Percentiles rank a stretch among this genome's conserved stretches.
phyloP scores from a whole-genome alignment of 805 yeast species.

The Saccharomycopsis fibuligera region DNA sequence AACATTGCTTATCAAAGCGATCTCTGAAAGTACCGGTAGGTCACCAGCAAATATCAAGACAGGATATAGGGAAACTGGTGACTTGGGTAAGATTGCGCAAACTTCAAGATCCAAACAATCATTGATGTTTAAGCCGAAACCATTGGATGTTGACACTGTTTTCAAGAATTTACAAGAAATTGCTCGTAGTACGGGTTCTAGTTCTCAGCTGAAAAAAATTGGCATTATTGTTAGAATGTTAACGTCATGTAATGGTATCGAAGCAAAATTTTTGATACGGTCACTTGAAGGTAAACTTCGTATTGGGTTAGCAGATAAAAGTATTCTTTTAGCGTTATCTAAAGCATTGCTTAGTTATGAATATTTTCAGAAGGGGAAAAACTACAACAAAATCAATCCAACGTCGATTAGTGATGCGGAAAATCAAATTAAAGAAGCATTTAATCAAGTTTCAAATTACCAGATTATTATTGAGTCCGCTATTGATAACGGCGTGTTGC shows the following conservation, averaged over 20 bases:
- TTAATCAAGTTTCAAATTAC: slow-evolving; percentile 86
- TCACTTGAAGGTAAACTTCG: slow-evolving; percentile 89
- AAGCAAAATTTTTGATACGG: slow-evolving; percentile 86
- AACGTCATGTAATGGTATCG: slow-evolving; percentile 77
- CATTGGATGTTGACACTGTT: slow-evolving; percentile 67
- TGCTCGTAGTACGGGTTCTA: slow-evolving; percentile 71
- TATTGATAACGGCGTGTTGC: slow-evolving; percentile 57
- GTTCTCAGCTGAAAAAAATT: slow-evolving; percentile 75
- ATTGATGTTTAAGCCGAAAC: slow-evolving; percentile 87
- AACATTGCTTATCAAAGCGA: slow-evolving; percentile 77
- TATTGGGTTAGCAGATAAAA: slow-evolving; percentile 90
- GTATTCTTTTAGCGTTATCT: slow-evolving; percentile 76
- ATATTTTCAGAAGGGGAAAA: slow-evolving; percentile 27
- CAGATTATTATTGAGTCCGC: slow-evolving; percentile 67
- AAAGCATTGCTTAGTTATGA: slow-evolving; percentile 75
- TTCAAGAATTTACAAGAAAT: slow-evolving; percentile 69
- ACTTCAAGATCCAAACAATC: slow-evolving; percentile 80
- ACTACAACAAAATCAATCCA: slow-evolving; percentile 28
- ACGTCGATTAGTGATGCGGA: slow-evolving; percentile 61
- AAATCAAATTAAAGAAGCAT: slow-evolving; percentile 75
- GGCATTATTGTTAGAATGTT: slow-evolving; percentile 75
- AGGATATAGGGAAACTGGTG: slow-evolving; percentile 78
- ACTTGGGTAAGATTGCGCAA: slow-evolving; percentile 83
- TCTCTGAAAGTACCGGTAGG: slow-evolving; percentile 86
- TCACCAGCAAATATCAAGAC: slow-evolving; percentile 60